A percentile compares a stretch with the other conserved stretches of the same genome.
Evolutionary conservation across 257 asterid species (phyloP).

Genomic region (Nyctanthes arbortristis): DNA sequence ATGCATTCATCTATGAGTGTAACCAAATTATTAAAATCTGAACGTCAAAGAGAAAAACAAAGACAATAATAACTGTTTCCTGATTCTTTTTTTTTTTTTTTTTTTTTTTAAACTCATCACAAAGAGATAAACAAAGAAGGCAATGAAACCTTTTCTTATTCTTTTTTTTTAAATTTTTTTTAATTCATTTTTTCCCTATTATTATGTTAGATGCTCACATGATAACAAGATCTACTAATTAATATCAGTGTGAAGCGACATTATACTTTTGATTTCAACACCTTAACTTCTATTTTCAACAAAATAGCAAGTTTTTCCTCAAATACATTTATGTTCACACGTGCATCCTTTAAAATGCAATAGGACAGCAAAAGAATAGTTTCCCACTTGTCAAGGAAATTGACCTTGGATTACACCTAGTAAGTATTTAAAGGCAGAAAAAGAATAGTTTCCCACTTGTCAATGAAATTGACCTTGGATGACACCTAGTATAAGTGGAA

Average conservation of each 20-base stretch:
- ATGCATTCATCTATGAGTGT: slow-evolving; percentile 71
- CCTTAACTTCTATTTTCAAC: neutral
- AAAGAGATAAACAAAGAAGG: too few species aligned
- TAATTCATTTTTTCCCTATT: neutral
- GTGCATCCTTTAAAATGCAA: neutral
- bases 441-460: neutral
- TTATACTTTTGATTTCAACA: neutral
- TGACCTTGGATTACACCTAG: too few species aligned
- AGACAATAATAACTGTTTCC: too few species aligned
- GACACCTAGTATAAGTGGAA: neutral
- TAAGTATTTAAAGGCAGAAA: neutral
- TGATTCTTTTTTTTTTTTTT: too few species aligned
- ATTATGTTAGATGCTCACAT: neutral
- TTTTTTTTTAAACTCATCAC: too few species aligned
- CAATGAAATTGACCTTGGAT: neutral
- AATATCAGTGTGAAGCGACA: neutral
- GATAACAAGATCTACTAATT: neutral
- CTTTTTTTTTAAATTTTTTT: too few species aligned
- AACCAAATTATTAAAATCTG: slow-evolving; percentile 17
- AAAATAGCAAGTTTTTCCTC: neutral
- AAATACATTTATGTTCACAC: neutral
- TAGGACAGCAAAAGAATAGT: neutral
- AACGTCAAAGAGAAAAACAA: slow-evolving; percentile 4
- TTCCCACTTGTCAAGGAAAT: too few species aligned
- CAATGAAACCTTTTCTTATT: too few species aligned